phyloP scores from a whole-genome alignment of 1,139 yeast species.

The Groenewaldozyma sp. region DNA sequence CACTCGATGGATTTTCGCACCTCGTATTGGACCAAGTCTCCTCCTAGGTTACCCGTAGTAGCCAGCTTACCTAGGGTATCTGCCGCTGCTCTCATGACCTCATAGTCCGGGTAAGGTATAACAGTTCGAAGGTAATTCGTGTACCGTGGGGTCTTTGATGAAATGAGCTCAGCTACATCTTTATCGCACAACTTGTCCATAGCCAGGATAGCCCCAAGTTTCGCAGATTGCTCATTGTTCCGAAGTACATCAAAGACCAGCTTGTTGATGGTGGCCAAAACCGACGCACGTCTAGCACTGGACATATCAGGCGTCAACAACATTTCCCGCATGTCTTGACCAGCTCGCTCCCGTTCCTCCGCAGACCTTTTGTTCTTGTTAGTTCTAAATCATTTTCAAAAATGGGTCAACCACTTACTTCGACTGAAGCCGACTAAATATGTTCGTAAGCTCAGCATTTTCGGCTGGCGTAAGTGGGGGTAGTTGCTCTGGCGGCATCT shows the following conservation, averaged over 20 bases:
- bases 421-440: constrained; percentile 9
- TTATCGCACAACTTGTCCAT: constrained; percentile 79
- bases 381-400: constrained; percentile 1
- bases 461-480: constrained; percentile 2
- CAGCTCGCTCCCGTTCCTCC: constrained; percentile 33
- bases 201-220: constrained; percentile 86
- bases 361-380: constrained; percentile 16
- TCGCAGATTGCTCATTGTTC: constrained; percentile 59
- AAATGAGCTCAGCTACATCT: constrained; percentile 66
- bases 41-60: constrained; percentile 75
- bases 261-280: constrained; percentile 70
- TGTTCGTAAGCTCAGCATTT: constrained; percentile 4
- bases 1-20: constrained; percentile 86
- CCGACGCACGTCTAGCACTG: constrained; percentile 60
- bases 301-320: constrained; percentile 24
- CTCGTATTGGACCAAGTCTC: constrained; percentile 88
- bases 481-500: constrained; percentile 1
- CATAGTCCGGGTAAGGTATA: constrained; percentile 72
- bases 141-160: constrained; percentile 82
- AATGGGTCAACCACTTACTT: constrained; percentile 10
- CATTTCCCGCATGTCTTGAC: constrained; percentile 57
- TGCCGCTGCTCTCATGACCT: constrained; percentile 81
- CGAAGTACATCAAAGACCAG: constrained; percentile 79
- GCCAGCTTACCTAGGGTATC: constrained; percentile 81
- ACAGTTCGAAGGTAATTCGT: constrained; percentile 79